Conservation (phyloP, 768 basidiomycete species). For the Boletus sensibilis region DNA sequence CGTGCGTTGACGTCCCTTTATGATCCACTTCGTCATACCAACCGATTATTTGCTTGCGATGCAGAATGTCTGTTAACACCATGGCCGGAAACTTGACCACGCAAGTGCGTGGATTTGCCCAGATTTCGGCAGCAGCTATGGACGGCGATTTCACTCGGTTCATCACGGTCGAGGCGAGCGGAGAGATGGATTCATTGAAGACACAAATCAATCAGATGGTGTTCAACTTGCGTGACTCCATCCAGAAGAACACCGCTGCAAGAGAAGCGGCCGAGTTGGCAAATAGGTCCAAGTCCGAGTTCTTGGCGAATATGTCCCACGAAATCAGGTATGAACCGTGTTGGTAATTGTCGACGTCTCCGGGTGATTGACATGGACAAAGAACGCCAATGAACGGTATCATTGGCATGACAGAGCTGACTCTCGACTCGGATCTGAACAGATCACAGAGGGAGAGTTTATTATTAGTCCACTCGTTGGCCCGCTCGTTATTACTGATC, state of each 20-base stretch:
- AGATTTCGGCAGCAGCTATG: conserved; percentile 97
- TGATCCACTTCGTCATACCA: background rate
- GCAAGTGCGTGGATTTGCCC: conserved; percentile 97
- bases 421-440: conserved; percentile 93
- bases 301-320: conserved; percentile 98
- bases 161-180: conserved; percentile 97
- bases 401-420: conserved; percentile 99
- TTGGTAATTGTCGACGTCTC: background rate
- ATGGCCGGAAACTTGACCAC: conserved; percentile 98
- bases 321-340: conserved; percentile 78
- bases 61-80: conserved; percentile 90
- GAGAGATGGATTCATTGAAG: conserved; percentile 99
- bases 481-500: conserved; percentile 88
- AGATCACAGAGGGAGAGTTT: conserved; percentile 93
- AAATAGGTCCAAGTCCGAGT: conserved; percentile 96
- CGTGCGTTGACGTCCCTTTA: conserved; percentile 50
- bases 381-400: conserved; percentile 99
- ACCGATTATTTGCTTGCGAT: background rate
- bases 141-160: conserved; percentile 98
- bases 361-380: conserved; percentile 12
- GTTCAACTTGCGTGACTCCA: conserved; percentile 91
- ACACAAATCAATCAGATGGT: conserved; percentile 99
- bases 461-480: conserved; percentile 91
- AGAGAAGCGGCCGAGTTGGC: conserved; percentile 96
- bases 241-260: conserved; percentile 98